phyloP scores from a whole-genome alignment of 768 basidiomycete species.

The Suillus plorans region DNA sequence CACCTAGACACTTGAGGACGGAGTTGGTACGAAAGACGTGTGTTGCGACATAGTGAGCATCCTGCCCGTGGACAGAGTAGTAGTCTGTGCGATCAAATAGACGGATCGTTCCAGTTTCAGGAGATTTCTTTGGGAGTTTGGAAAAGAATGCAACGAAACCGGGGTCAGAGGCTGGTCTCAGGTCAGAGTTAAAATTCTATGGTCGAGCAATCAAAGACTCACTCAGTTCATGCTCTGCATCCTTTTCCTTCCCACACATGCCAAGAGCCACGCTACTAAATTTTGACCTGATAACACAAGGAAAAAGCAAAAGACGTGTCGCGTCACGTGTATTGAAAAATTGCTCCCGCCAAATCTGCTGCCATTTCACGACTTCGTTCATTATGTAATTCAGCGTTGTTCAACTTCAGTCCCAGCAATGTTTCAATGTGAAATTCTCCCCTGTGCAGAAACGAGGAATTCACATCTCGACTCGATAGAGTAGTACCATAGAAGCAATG shows the following conservation, averaged over 20 bases:
- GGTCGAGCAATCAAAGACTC: not conserved
- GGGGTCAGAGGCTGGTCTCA: slow-evolving; percentile 68
- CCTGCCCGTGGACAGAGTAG: slow-evolving; percentile 86
- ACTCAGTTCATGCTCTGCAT: slow-evolving; percentile 37
- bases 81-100: slow-evolving; percentile 85
- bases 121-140: slow-evolving; percentile 62
- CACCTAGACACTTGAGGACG: slow-evolving; percentile 89
- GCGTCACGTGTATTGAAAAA: not conserved
- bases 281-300: not conserved
- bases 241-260: slow-evolving; percentile 63
- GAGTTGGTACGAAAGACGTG: slow-evolving; percentile 86
- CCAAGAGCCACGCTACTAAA: no score
- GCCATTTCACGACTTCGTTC: no score
- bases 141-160: slow-evolving; percentile 76
- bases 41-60: slow-evolving; percentile 83
- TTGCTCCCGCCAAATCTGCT: not conserved
- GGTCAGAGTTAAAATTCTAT: slow-evolving; percentile 5
- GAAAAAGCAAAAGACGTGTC: not conserved
- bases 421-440: no score
- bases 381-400: no score
- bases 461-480: no score
- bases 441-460: no score
- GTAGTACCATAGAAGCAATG: no score
- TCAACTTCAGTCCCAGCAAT: no score
- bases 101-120: slow-evolving; percentile 78